Percentiles rank a stretch among this genome's conserved stretches.
Conservation (phyloP, 257 asterid species). For the Penstemon newberryi region DNA sequence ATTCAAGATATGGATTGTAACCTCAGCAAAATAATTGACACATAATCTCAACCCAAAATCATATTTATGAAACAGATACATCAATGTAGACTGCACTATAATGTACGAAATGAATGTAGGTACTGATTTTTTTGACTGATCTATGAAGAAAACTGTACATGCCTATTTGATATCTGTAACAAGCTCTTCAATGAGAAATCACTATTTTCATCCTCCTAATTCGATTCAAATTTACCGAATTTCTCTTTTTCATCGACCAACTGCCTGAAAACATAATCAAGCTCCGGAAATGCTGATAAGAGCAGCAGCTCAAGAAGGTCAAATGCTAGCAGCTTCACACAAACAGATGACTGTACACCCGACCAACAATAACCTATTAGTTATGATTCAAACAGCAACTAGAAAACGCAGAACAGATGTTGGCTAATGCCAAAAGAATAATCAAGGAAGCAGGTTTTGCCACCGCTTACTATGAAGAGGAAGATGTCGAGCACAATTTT, state of each 20-base stretch:
- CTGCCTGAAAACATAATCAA: constrained; percentile 59
- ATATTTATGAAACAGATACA: constrained; percentile 7
- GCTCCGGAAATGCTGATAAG: constrained; percentile 83
- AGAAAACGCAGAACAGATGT: background rate
- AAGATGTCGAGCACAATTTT: background rate
- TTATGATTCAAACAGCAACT: constrained; percentile 13
- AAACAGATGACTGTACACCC: constrained; percentile 67
- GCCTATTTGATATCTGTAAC: constrained; percentile 20
- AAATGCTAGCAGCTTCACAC: constrained; percentile 77
- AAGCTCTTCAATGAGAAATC: constrained; percentile 19
- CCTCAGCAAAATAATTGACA: background rate
- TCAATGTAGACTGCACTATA: constrained; percentile 12
- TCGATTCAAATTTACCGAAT: constrained; percentile 55
- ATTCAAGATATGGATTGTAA: background rate
- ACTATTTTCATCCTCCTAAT: constrained; percentile 21
- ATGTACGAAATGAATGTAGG: constrained; percentile 24
- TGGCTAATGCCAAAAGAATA: background rate
- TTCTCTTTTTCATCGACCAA: constrained; percentile 62
- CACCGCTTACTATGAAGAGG: background rate
- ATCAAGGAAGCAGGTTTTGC: background rate
- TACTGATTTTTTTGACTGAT: background rate
- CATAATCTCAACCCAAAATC: background rate
- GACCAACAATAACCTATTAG: constrained; percentile 17
- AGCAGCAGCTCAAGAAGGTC: constrained; percentile 81
- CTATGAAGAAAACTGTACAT: constrained; percentile 36